Conservation (phyloP, 2,329 filamentous ascomycete species). For the Tolypocladium tropicale region DNA sequence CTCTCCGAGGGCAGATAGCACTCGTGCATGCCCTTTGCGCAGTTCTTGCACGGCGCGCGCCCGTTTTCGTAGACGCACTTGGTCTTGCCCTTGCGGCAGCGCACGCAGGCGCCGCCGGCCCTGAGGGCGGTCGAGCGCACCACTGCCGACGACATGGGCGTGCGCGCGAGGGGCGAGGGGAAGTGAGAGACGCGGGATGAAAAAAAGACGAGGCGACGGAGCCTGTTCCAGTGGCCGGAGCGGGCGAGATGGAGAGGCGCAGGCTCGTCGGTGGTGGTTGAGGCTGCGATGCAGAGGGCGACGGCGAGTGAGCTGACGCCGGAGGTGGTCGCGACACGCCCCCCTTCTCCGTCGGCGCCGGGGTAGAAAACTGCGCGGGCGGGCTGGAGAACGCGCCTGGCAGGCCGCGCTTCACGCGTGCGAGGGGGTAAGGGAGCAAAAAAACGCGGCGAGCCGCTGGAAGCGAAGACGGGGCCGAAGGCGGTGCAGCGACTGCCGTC, state of each 20-base stretch:
- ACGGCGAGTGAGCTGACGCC: not conserved
- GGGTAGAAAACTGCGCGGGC: constrained; percentile 3
- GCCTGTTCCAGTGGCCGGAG: not conserved
- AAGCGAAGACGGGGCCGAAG: not conserved
- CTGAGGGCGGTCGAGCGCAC: constrained; percentile 49
- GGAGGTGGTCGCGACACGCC: constrained; percentile 9
- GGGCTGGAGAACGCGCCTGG: not conserved
- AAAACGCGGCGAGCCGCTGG: too few species aligned
- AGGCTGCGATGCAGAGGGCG: not conserved
- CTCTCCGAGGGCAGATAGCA: constrained; percentile 53
- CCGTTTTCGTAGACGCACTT: constrained; percentile 55
- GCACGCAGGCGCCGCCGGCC: constrained; percentile 51
- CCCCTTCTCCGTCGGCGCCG: constrained; percentile 5
- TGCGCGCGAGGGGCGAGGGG: not conserved
- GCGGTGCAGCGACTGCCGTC: not conserved
- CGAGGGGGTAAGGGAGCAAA: not conserved
- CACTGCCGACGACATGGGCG: constrained; percentile 34
- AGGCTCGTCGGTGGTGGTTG: not conserved
- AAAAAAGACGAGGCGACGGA: not conserved
- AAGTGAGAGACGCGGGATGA: not conserved
- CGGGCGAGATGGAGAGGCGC: not conserved
- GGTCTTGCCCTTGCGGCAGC: constrained; percentile 54
- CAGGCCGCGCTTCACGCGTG: not conserved
- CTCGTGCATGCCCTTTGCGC: constrained; percentile 53
- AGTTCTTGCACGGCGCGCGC: constrained; percentile 53